Conservation (phyloP, 1,139 yeast genomes). For the Dujonia santamariae region DNA sequence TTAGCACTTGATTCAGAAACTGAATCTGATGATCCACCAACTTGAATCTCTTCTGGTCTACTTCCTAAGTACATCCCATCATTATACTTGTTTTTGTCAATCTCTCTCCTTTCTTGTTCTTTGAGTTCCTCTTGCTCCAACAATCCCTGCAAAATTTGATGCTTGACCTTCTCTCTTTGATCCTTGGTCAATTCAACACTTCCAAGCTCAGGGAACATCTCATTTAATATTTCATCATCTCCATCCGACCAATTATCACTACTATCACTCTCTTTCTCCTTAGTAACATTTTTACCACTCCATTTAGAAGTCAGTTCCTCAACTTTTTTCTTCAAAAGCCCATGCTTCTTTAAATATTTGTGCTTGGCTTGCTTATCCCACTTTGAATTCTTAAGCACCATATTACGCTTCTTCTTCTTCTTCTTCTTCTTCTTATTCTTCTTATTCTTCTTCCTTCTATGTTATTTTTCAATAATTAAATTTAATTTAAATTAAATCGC, state of each 20-base stretch:
- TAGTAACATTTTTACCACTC: slow-evolving; percentile 26
- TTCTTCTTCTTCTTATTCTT: too few species aligned
- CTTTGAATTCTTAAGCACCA: slow-evolving; percentile 45
- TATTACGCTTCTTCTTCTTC: too few species aligned
- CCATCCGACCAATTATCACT: slow-evolving; percentile 40
- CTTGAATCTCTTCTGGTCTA: neutral
- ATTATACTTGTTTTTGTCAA: slow-evolving; percentile 11
- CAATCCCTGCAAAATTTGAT: slow-evolving; percentile 34
- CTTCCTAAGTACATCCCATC: slow-evolving; percentile 38
- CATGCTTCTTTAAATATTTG: slow-evolving; percentile 41
- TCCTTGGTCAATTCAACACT: slow-evolving; percentile 30
- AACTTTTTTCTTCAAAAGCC: slow-evolving; percentile 18
- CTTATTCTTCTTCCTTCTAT: too few species aligned
- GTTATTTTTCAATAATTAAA: too few species aligned
- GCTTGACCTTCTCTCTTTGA: slow-evolving; percentile 35
- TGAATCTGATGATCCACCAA: neutral
- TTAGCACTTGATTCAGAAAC: neutral
- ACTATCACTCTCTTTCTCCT: slow-evolving; percentile 2
- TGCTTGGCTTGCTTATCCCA: slow-evolving; percentile 46
- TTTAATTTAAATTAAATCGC: too few species aligned
- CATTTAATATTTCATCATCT: slow-evolving; percentile 41
- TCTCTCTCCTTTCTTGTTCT: slow-evolving; percentile 11
- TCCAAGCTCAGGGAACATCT: slow-evolving; percentile 41
- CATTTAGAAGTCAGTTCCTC: slow-evolving; percentile 25
- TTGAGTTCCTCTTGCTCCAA: slow-evolving; percentile 17